These are phyloP conservation scores for Glycine soja DNA, from an alignment of 306 rosid species.

Conservation along the genomic window DNA sequence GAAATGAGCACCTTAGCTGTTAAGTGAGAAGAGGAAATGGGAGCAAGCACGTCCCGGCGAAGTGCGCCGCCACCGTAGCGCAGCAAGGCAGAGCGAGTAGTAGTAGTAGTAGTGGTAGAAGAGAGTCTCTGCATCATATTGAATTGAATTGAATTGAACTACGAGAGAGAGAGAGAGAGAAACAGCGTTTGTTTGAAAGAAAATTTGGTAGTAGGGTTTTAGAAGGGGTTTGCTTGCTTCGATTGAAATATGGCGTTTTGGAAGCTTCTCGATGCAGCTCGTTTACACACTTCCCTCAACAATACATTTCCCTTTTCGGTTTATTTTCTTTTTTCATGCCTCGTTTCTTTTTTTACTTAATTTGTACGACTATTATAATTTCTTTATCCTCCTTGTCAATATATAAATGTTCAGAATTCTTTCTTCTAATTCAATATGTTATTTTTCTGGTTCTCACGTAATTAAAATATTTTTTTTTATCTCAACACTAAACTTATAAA, in stretches of 20 bases:
- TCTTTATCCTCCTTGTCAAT: no score
- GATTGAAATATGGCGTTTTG: slow-evolving; percentile 29
- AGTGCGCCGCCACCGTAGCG: slow-evolving; percentile 64
- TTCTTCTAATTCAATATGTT: no score
- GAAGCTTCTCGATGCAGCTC: slow-evolving; percentile 72
- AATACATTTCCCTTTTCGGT: no score
- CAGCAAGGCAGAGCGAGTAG: slow-evolving; percentile 62
- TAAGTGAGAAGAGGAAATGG: slow-evolving; percentile 51
- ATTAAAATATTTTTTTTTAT: no score
- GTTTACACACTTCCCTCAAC: neutral
- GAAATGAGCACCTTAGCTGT: slow-evolving; percentile 51
- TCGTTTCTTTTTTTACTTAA: no score
- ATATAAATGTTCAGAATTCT: no score
- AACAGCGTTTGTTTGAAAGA: neutral
- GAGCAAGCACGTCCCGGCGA: slow-evolving; percentile 49
- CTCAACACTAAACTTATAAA: no score
- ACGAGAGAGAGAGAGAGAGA: neutral
- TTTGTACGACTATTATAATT: no score
- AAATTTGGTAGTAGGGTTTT: slow-evolving; percentile 64
- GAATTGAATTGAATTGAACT: neutral
- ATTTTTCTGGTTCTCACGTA: no score
- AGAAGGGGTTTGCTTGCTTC: slow-evolving; percentile 54
- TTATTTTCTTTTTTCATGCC: neutral
- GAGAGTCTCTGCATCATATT: slow-evolving; percentile 85
- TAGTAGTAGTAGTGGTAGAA: neutral